These are phyloP conservation scores for Debaryomyces castellii DNA, from an alignment of 805 yeast genomes.

Conservation along the genomic window DNA sequence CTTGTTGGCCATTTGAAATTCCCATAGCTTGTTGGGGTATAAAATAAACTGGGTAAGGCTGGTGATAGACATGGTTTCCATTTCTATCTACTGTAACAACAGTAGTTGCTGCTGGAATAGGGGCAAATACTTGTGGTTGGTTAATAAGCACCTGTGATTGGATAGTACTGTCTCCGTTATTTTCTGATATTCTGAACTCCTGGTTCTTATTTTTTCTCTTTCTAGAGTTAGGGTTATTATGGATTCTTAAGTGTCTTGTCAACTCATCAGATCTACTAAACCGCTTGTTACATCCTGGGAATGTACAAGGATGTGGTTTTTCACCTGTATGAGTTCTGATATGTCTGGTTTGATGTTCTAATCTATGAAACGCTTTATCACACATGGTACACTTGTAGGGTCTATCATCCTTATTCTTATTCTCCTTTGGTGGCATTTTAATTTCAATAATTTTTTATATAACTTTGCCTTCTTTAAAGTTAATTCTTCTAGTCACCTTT, in stretches of 20 bases:
- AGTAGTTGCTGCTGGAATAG: conserved; percentile 6
- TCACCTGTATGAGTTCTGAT: conserved; percentile 82
- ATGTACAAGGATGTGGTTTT: conserved; percentile 75
- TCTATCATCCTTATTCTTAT: conserved; percentile 31
- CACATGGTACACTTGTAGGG: conserved; percentile 78
- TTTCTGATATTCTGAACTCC: conserved; percentile 25
- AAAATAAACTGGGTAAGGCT: conserved; percentile 37
- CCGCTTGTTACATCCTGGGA: conserved; percentile 65
- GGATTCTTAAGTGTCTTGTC: conserved; percentile 71
- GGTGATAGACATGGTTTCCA: conserved; percentile 32
- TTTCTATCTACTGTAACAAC: conserved; percentile 18
- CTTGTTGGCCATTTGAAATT: conserved; percentile 4
- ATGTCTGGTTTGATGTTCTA: conserved; percentile 79
- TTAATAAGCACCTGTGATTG: not conserved
- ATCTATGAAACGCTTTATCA: conserved; percentile 69
- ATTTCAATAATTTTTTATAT: not conserved
- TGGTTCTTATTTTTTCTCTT: conserved; percentile 49
- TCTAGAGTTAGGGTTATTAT: conserved; percentile 66
- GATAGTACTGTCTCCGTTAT: not conserved
- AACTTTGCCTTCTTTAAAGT: not conserved
- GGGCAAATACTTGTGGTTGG: conserved; percentile 11
- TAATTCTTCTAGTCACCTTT: not conserved
- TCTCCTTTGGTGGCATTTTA: conserved; percentile 11
- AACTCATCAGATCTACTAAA: conserved; percentile 73
- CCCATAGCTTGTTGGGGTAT: conserved; percentile 19